These are phyloP conservation scores for Auricularia sp. DNA, from an alignment of 768 basidiomycete species.

Conservation along the genomic window DNA sequence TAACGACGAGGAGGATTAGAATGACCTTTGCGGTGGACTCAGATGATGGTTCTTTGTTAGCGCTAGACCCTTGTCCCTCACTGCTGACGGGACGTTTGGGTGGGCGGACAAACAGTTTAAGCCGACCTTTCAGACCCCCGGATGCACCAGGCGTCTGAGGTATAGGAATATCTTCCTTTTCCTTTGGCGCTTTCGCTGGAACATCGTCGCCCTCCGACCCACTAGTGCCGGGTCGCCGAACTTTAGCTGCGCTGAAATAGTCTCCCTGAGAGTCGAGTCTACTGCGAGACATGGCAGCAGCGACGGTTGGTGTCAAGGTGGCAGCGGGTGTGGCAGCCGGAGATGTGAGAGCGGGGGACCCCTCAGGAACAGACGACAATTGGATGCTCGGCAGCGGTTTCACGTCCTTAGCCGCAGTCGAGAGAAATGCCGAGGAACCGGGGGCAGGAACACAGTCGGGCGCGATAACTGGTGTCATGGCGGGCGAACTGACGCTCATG, in stretches of 20 bases:
- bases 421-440: slow-evolving; percentile 28
- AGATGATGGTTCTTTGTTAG: neutral
- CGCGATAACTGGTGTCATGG: slow-evolving; percentile 56
- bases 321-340: slow-evolving; percentile 1
- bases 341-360: slow-evolving; percentile 5
- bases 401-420: slow-evolving; percentile 14
- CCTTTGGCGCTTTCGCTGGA: slow-evolving; percentile 23
- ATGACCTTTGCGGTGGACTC: neutral
- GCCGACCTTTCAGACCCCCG: slow-evolving; percentile 64
- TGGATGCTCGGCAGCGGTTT: slow-evolving; percentile 30
- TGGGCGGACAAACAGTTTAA: slow-evolving; percentile 66
- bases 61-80: neutral
- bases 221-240: slow-evolving; percentile 21
- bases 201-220: slow-evolving; percentile 34
- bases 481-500: slow-evolving; percentile 39
- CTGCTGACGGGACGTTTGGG: slow-evolving; percentile 24
- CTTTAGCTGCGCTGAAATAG: slow-evolving; percentile 13
- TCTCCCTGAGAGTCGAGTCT: slow-evolving; percentile 1
- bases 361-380: slow-evolving; percentile 28
- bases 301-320: neutral
- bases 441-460: slow-evolving; percentile 32
- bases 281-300: neutral
- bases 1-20: neutral
- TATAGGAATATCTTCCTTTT: slow-evolving; percentile 20
- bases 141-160: slow-evolving; percentile 39